phyloP scores from a whole-genome alignment of 768 basidiomycete species.

The Leccinum subgranulosum region DNA sequence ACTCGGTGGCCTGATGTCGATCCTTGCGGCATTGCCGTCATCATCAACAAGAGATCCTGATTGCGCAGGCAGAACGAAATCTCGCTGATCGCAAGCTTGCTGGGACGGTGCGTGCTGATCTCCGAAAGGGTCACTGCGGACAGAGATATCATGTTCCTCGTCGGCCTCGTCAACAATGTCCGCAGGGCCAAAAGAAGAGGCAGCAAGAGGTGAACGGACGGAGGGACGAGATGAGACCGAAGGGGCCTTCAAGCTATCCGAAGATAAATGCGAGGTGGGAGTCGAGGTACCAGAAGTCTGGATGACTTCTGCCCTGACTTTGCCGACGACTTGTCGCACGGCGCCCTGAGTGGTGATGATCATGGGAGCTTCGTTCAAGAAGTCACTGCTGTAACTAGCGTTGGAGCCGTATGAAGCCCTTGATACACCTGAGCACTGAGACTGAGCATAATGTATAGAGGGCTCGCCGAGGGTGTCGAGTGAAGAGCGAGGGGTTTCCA shows the following conservation, averaged over 20 bases:
- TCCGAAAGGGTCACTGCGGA: constrained; percentile 55
- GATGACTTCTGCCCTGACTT: constrained; percentile 78
- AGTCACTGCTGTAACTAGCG: constrained; percentile 73
- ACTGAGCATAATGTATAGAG: constrained; percentile 39
- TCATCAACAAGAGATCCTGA: constrained; percentile 56
- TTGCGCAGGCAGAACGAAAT: constrained; percentile 46
- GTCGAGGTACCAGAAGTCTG: constrained; percentile 46
- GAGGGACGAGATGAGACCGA: constrained; percentile 39
- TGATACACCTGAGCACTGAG: constrained; percentile 53
- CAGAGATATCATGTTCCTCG: constrained; percentile 26
- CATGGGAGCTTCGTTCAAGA: constrained; percentile 77
- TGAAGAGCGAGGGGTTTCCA: constrained; percentile 61
- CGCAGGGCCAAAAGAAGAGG: constrained; percentile 66
- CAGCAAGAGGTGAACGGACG: constrained; percentile 64
- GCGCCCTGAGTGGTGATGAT: constrained; percentile 66
- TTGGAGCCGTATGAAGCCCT: constrained; percentile 71
- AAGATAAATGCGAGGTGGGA: constrained; percentile 25
- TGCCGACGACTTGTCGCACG: constrained; percentile 70
- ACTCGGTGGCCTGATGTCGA: constrained; percentile 53
- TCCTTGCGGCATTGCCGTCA: constrained; percentile 63
- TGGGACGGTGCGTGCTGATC: constrained; percentile 44
- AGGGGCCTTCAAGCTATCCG: constrained; percentile 42
- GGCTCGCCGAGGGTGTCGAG: constrained; percentile 44
- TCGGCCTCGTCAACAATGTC: constrained; percentile 55
- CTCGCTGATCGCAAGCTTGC: constrained; percentile 25